Conservation (phyloP, 306 rosid genomes). For the Rosa persica region DNA sequence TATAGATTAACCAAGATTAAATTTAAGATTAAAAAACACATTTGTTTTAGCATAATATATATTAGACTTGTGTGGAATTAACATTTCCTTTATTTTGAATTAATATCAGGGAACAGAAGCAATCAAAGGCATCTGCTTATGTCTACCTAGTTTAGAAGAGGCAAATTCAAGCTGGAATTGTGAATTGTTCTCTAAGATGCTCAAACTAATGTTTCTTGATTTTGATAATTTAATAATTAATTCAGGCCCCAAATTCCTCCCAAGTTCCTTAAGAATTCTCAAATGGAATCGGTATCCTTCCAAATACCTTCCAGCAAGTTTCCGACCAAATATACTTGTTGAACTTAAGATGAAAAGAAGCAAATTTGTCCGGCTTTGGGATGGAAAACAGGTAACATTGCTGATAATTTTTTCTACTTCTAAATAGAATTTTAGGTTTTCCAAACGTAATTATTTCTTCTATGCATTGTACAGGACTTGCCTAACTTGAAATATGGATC, state of each 20-base stretch:
- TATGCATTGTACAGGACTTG: background rate
- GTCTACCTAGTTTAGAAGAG: background rate
- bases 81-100: background rate
- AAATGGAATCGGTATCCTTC: constrained; percentile 20
- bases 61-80: background rate
- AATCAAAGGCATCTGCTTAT: constrained; percentile 7
- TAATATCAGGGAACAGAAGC: constrained; percentile 12
- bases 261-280: constrained; percentile 9
- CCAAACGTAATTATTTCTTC: background rate
- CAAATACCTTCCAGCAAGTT: background rate
- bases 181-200: constrained; percentile 16
- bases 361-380: constrained; percentile 20
- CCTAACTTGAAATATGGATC: constrained; percentile 12
- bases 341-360: background rate
- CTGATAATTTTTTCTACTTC: background rate
- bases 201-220: constrained; percentile 7
- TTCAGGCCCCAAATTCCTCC: constrained; percentile 14
- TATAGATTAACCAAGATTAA: background rate
- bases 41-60: background rate
- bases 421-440: background rate
- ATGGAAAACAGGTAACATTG: constrained; percentile 6
- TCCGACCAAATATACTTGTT: background rate
- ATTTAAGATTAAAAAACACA: background rate
- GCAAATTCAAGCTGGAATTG: constrained; percentile 15
- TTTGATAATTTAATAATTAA: background rate